A percentile compares a stretch with the other conserved stretches of the same genome.
Evolutionary conservation across 352 stramenopile species (phyloP).

Genomic region (Phytophthora citricola): DNA sequence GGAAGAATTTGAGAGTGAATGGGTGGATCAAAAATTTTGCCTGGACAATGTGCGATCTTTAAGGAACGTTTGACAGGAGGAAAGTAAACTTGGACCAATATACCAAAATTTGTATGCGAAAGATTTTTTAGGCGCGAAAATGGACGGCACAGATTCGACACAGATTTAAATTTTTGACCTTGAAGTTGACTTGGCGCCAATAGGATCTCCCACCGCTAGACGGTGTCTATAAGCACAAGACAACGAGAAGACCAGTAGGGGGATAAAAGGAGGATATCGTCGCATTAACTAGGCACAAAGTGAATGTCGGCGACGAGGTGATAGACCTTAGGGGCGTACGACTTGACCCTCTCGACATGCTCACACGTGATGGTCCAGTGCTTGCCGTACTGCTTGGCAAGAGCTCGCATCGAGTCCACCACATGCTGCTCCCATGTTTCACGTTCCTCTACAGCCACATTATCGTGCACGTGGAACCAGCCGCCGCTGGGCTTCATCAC

Average conservation of each 20-base stretch:
- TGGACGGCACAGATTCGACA: constrained; percentile 9
- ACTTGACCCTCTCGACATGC: constrained; percentile 93
- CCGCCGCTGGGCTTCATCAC: constrained; percentile 90
- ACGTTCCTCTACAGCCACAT: constrained; percentile 89
- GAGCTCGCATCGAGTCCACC: constrained; percentile 47
- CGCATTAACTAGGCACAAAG: constrained; percentile 38
- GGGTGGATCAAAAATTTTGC: constrained; percentile 37
- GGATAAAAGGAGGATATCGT: not conserved
- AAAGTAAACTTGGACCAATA: constrained; percentile 14
- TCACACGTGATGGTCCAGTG: constrained; percentile 79
- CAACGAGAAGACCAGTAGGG: not conserved
- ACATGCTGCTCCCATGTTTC: constrained; percentile 81
- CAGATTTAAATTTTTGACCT: constrained; percentile 24
- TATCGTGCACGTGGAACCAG: constrained; percentile 97
- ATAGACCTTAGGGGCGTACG: constrained; percentile 91
- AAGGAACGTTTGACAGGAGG: not conserved
- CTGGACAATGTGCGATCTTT: constrained; percentile 15
- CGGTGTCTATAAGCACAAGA: not conserved
- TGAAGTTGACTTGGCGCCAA: constrained; percentile 6
- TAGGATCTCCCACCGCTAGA: not conserved
- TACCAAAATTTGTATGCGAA: constrained; percentile 8
- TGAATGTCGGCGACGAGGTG: constrained; percentile 90
- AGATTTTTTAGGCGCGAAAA: constrained; percentile 8
- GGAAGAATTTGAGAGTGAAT: constrained; percentile 38
- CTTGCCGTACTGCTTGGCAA: constrained; percentile 60